Percentiles rank a stretch among this genome's conserved stretches.
phyloP scores from a whole-genome alignment of 2,329 filamentous ascomycete genomes.

The Apiospora saccharicola region DNA sequence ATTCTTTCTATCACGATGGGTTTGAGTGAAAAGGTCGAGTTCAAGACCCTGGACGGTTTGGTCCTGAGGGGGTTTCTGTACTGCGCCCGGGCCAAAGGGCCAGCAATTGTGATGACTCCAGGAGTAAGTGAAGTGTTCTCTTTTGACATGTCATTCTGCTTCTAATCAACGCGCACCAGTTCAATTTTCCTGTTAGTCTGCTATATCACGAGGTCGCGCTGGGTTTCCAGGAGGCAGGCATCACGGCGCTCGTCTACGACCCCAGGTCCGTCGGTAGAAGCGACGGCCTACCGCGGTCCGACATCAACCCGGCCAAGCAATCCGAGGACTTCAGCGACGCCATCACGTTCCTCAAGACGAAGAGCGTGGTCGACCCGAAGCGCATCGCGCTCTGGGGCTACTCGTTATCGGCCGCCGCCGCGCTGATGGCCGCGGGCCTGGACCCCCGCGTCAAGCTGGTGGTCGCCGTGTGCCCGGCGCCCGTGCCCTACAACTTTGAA shows the following conservation, averaged over 20 bases:
- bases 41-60: slow-evolving; percentile 50
- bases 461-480: slow-evolving; percentile 36
- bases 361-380: slow-evolving; percentile 46
- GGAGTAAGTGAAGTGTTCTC: no score
- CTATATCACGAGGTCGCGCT: background rate
- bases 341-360: slow-evolving; percentile 51
- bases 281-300: slow-evolving; percentile 47
- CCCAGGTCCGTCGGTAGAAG: slow-evolving; percentile 45
- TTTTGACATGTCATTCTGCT: slow-evolving; percentile 37
- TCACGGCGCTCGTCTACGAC: slow-evolving; percentile 48
- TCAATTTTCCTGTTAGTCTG: slow-evolving; percentile 29
- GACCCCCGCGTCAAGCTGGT: slow-evolving; percentile 38
- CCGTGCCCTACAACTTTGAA: slow-evolving; percentile 22
- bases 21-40: slow-evolving; percentile 43
- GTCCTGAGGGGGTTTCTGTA: slow-evolving; percentile 48
- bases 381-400: slow-evolving; percentile 43
- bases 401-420: slow-evolving; percentile 39
- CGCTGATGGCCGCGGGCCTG: slow-evolving; percentile 38
- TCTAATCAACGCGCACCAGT: slow-evolving; percentile 34
- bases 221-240: slow-evolving; percentile 41
- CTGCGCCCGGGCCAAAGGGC: slow-evolving; percentile 36
- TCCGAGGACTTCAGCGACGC: slow-evolving; percentile 44
- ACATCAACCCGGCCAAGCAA: slow-evolving; percentile 45
- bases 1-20: no score
- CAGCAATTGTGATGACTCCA: slow-evolving; percentile 36